Conservation (phyloP, 176 grass and related monocot genomes). For the Aegilops speltoides region DNA sequence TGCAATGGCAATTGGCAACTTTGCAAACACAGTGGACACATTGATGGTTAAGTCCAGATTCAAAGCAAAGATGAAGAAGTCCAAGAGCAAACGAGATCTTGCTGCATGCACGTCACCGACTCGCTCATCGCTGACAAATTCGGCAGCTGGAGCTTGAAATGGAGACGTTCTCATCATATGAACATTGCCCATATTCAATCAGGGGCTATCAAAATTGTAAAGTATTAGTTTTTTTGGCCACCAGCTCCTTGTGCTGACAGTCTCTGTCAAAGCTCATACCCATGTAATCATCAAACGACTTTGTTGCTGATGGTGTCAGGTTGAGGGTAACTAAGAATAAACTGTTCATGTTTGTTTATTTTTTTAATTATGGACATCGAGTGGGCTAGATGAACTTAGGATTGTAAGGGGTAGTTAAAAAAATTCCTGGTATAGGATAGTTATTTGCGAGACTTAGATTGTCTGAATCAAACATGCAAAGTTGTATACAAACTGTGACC, state of each 20-base stretch:
- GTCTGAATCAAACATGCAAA: constrained; percentile 38
- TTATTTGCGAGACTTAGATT: constrained; percentile 24
- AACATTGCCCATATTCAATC: constrained; percentile 28
- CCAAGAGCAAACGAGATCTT: constrained; percentile 61
- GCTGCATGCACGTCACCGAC: constrained; percentile 35
- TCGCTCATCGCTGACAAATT: constrained; percentile 29
- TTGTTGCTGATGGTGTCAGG: constrained; percentile 42
- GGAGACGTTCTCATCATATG: neutral
- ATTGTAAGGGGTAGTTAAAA: constrained; percentile 38
- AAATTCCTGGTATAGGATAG: constrained; percentile 30
- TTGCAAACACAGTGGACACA: constrained; percentile 84
- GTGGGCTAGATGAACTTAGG: constrained; percentile 42
- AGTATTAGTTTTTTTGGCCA: constrained; percentile 39
- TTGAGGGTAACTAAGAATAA: constrained; percentile 46
- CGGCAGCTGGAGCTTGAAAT: constrained; percentile 34
- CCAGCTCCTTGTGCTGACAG: constrained; percentile 26
- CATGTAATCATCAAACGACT: constrained; percentile 22
- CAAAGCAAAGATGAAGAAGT: constrained; percentile 91
- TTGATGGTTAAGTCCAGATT: constrained; percentile 75
- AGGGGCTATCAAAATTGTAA: constrained; percentile 40
- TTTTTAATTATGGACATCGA: constrained; percentile 5
- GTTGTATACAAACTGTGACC: constrained; percentile 30
- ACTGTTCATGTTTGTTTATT: constrained; percentile 21
- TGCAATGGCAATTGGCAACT: constrained; percentile 92
- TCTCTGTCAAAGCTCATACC: constrained; percentile 19